phyloP scores from a whole-genome alignment of 1,284 basidiomycete species.

The Irpex sp. region DNA sequence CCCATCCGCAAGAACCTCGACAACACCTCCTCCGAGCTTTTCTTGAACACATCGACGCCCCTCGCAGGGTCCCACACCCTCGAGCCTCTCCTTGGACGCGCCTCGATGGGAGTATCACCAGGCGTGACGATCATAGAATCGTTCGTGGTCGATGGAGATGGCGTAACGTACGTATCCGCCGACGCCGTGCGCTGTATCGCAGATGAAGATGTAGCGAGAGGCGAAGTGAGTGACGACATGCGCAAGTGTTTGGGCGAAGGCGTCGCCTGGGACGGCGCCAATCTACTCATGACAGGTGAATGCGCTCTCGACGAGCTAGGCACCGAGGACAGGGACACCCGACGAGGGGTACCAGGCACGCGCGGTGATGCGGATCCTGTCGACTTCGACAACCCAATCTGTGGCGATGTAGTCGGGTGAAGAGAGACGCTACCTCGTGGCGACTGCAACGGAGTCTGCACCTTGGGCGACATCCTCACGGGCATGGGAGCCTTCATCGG shows the following conservation, averaged over 20 bases:
- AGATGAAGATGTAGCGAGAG: constrained; percentile 16
- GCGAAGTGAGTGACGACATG: constrained; percentile 16
- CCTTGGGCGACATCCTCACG: not conserved
- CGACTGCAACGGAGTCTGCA: not conserved
- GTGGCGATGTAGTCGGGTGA: constrained; percentile 11
- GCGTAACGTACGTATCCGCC: constrained; percentile 26
- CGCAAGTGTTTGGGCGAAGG: constrained; percentile 20
- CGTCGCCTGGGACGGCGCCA: constrained; percentile 10
- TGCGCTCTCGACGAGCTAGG: constrained; percentile 13
- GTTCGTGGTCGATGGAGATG: constrained; percentile 47
- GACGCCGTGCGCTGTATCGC: constrained; percentile 23
- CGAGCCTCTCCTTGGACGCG: constrained; percentile 26
- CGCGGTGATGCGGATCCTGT: constrained; percentile 6
- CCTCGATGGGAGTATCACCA: constrained; percentile 17
- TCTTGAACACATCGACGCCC: constrained; percentile 75
- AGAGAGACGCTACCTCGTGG: constrained; percentile 5
- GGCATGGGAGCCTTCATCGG: not conserved
- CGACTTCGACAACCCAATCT: constrained; percentile 7
- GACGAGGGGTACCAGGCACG: constrained; percentile 18
- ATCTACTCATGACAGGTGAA: constrained; percentile 18
- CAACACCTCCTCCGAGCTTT: constrained; percentile 77
- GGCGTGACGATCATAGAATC: constrained; percentile 30
- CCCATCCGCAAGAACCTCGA: constrained; percentile 73
- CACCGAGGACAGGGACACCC: constrained; percentile 15
- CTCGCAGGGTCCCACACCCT: constrained; percentile 77